Base-by-base conservation (phyloP, 2,329 filamentous ascomycete genomes). In the Fusarium decemcellulare region DNA sequence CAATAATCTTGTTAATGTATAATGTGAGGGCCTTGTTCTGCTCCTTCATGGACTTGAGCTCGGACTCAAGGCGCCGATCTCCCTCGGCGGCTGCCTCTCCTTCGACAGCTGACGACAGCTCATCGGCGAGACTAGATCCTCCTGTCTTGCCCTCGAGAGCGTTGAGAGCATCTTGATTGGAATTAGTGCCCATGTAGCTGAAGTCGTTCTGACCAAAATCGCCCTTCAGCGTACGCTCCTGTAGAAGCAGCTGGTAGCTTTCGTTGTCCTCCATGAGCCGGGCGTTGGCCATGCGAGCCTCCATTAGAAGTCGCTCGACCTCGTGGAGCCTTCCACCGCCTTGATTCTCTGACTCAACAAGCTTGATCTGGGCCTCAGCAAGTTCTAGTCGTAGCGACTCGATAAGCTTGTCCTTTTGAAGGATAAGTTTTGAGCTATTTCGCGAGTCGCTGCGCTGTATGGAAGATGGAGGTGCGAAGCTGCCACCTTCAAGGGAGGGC, bases 1-100 rank as follows among this genome's bases (percentile, higher is more conserved):
- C 96, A 78, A 99, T 97, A 79, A 99, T 98, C 83, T 96, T 97
- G 88, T 98, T 97, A 85, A 99, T 98, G 84, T 99, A 99, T 70
- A 98, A 86, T 27, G 94, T 97, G 73, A 99, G 86, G 32, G 96
- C 96, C 84, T 98, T 98, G 85, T 99, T 98, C 84, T 97, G 92
- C 78, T 97, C 95, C 82, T 93, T 95, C 73, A 93, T 84, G 9
- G 88, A 86, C 80, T 92, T 94, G 72, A 96, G 81, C 74, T 98
- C 95, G 11, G 86, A 81, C 78, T 98, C 95, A 12, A 96, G 85
- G 55, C 89, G 90, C 74, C 91, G 91, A 70, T 88, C 86, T 48
- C 82, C 82, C 59, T 90, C 88, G 69, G 59, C 59, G 47, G 83
- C 61, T 37, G 83, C 81, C 66, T 92, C 90, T 44, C 87, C 87